Evolutionary conservation across 331 rosid genomes (phyloP), one percentile per base, ranked within the genome.

Genomic region (Malus hybrid): DNA sequence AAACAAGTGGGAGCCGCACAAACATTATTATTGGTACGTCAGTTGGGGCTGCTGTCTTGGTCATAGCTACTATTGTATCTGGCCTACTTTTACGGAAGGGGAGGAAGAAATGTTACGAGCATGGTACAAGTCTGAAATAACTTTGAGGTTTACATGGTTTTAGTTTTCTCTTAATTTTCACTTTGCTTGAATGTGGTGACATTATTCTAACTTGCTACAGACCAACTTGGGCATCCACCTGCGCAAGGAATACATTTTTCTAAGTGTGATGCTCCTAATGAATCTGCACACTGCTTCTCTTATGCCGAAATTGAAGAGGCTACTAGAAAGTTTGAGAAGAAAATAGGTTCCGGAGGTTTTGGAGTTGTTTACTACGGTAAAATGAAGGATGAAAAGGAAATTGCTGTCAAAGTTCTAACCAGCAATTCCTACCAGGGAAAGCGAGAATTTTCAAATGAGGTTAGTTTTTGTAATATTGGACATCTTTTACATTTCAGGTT

Each of bases 361-460:
- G 98, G 98, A 71, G 87, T 89, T 62, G 98, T 93, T 56, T 93
- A 82, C 76, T 90, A 90, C 68, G 98, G 98, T 73, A 87, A 81
- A 79, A 77, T 80, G 81, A 72, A 81, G 66, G 90, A 90, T 73
- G 98, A 82, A 75, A 89, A 75, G 82, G 97, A 93, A 82, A 90
- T 93, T 81, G 98, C 98, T 3, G 97, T 93, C 58, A 93, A 93
- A 86, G 97, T 86, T 78, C 83, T 93, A 80, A 84, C 82, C 57
- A 87, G 88, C 75, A 86, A 84, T 74, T 84, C 98, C 78, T 89
- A 73, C 74, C 98, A 93, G 85, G 98, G 97, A 77, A 89, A 86
- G 85, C 89, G 92, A 72, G 97, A 93, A 82, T 89, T 93, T 82
- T 84, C 96, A 36, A 93, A 89, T 13, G 98, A 93, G 98, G 98